phyloP scores from a whole-genome alignment of 768 basidiomycete species.

The Serendipita sp. region DNA sequence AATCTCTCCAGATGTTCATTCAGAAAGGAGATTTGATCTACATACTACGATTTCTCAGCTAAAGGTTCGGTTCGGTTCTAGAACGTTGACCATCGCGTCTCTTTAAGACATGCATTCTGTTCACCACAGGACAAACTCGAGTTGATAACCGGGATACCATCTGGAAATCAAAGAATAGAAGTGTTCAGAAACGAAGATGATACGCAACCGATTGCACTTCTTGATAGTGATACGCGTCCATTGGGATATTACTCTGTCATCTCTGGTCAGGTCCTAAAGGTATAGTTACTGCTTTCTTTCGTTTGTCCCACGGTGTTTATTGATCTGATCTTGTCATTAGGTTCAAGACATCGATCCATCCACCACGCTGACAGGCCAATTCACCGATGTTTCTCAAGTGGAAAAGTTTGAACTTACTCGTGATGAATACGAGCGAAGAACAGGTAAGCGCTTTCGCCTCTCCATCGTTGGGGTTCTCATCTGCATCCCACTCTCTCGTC shows the following conservation, averaged over 20 bases:
- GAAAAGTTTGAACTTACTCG: slow-evolving; percentile 84
- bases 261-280: slow-evolving; percentile 71
- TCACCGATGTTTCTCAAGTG: slow-evolving; percentile 68
- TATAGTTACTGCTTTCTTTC: slow-evolving; percentile 19
- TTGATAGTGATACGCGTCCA: slow-evolving; percentile 49
- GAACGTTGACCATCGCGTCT: slow-evolving; percentile 11
- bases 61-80: slow-evolving; percentile 37
- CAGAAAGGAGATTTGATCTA: slow-evolving; percentile 72
- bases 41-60: slow-evolving; percentile 59
- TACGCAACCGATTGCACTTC: slow-evolving; percentile 24
- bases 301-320: too few species aligned
- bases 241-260: slow-evolving; percentile 59
- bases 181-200: slow-evolving; percentile 44
- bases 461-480: not conserved
- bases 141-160: slow-evolving; percentile 78
- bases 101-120: not conserved
- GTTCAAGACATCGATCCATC: slow-evolving; percentile 64
- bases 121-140: slow-evolving; percentile 55
- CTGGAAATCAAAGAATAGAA: slow-evolving; percentile 48
- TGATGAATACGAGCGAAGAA: slow-evolving; percentile 62
- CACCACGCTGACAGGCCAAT: slow-evolving; percentile 58
- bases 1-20: slow-evolving; percentile 72
- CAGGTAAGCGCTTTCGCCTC: slow-evolving; percentile 33
- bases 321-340: slow-evolving; percentile 14
- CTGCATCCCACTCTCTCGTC: not conserved